phyloP scores from a whole-genome alignment of 129 eudicot species.

The Helianthus annuus region DNA sequence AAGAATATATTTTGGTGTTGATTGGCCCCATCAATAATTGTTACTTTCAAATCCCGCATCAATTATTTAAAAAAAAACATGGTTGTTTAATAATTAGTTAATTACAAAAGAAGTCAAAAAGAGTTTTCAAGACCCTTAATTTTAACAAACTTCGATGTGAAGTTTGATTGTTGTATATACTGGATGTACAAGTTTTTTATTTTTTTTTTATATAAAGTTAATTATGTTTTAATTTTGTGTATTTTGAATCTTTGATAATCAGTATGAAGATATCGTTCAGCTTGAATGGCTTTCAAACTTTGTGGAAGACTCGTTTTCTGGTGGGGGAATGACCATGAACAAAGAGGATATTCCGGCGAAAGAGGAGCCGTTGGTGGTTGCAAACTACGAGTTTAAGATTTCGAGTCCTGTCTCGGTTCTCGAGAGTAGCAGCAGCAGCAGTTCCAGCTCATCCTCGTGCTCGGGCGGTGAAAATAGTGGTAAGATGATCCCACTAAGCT shows the following conservation, averaged over 20 bases:
- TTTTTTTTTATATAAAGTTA: too few relatives aligned
- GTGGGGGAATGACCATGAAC: slow-evolving; percentile 65
- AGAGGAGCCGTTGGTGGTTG: slow-evolving; percentile 28
- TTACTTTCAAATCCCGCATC: slow-evolving; percentile 15
- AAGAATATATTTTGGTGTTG: neutral
- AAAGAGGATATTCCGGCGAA: slow-evolving; percentile 35
- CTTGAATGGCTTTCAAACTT: slow-evolving; percentile 95
- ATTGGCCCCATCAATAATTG: slow-evolving; percentile 2
- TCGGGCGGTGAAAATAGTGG: slow-evolving; percentile 37
- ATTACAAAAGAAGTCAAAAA: neutral
- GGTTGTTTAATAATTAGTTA: neutral
- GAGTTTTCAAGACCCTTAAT: neutral
- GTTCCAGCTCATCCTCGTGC: slow-evolving; percentile 63
- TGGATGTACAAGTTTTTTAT: neutral
- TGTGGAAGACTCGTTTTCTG: slow-evolving; percentile 85
- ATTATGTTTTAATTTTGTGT: neutral
- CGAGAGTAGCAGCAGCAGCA: slow-evolving; percentile 85
- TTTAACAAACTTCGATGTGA: slow-evolving; percentile 20
- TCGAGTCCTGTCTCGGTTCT: slow-evolving; percentile 91
- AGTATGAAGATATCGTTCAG: slow-evolving; percentile 82
- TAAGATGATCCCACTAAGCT: slow-evolving; percentile 52
- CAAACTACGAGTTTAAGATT: slow-evolving; percentile 57
- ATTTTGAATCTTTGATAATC: slow-evolving; percentile 5
- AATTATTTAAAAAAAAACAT: slow-evolving; percentile 24
- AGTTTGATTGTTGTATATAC: slow-evolving; percentile 9